Evolutionary conservation across 371 early-diverging fungal genomes (phyloP), one percentile per base, ranked within the genome.

Genomic region (Mucor mucedo): DNA sequence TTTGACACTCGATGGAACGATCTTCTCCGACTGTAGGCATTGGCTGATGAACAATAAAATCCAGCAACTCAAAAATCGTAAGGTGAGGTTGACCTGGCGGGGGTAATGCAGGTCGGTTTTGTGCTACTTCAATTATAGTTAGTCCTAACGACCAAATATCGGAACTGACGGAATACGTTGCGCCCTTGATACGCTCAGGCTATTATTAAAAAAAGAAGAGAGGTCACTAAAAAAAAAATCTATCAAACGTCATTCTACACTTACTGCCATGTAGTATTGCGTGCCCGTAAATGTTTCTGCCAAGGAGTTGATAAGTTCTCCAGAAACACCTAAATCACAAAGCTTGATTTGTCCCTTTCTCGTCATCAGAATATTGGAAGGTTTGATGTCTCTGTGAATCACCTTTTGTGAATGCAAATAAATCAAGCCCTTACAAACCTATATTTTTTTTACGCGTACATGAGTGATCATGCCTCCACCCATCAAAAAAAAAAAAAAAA

Each of bases 241-340:
- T 4, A 13, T 21, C 8, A 21, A 21, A 21, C 21, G 2, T 14
- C 10, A 44, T n/a, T 14, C 5, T n/a, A 44, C 16, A 85, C 88
- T 73, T 88, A 93, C 93, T 49, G 96, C 92, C 96, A 98, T 96
- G 64, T 98, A 98, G 50, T 91, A 92, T 59, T 90, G 89, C 32
- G 99, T 98, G 5, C 99, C 99, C 0, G 95, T 93, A 84, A 97
- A 97, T 7, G 98, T 96, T 61, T 93, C 87, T 29, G 96, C 98
- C 10, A 95, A 79, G 3, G 96, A 94, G 60, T 95, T 91, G 61
- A 93, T 93, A 35, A 95, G 69, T 75, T 95, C 92, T 14, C 95
- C 95, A 29, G 92, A 91, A 3, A 98, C 97, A 42, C 98, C 98
- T 76, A 98, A 97, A 78, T 98, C 99, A 66, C 95, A 95, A 10